A percentile compares a stretch with the other conserved stretches of the same genome.
These are phyloP conservation scores for Rosa rugosa DNA, from an alignment of 306 rosid species.

Conservation along the genomic window DNA sequence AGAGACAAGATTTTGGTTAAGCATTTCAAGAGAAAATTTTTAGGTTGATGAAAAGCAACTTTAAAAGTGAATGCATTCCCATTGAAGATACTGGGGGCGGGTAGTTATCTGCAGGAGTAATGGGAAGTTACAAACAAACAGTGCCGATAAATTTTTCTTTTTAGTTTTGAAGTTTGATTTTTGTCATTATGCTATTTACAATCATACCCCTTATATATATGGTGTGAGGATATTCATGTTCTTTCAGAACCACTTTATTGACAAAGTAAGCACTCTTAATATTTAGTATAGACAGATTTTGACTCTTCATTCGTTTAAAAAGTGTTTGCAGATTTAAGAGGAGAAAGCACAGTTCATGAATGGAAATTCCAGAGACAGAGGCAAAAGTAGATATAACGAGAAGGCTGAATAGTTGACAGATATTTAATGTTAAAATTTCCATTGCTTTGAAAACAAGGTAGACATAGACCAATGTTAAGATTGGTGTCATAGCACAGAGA, in stretches of 20 bases:
- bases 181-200: too few species aligned
- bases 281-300: background rate
- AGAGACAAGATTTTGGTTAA: constrained; percentile 23
- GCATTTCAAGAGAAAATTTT: constrained; percentile 6
- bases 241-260: background rate
- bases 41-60: constrained; percentile 2
- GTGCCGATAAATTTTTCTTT: too few species aligned
- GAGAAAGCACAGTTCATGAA: background rate
- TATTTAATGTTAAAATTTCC: background rate
- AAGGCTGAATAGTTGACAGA: background rate
- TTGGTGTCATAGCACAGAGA: background rate
- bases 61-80: background rate
- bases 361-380: background rate
- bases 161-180: too few species aligned
- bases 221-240: background rate
- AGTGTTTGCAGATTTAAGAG: background rate
- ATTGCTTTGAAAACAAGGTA: background rate
- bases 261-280: background rate
- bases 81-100: background rate
- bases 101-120: background rate
- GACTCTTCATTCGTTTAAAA: background rate
- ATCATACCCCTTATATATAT: too few species aligned
- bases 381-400: background rate
- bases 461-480: background rate
- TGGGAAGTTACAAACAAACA: background rate